Evolutionary conservation across 257 asterid genomes (phyloP), one percentile per base, ranked within the genome.

Genomic region (Fraxinus anomala): DNA sequence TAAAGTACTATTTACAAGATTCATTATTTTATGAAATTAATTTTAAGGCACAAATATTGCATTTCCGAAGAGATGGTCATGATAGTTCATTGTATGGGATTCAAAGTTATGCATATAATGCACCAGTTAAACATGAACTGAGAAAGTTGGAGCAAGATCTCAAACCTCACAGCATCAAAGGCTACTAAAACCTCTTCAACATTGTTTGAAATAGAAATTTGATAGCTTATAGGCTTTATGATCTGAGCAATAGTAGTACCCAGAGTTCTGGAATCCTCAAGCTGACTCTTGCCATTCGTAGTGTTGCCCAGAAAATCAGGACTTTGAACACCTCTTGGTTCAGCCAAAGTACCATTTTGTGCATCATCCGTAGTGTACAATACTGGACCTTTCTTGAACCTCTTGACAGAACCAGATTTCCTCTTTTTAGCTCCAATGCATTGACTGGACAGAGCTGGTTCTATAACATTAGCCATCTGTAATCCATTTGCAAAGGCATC

Each of bases 391-490:
- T 84, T 87, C 82, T 76, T 92, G 84, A 94, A 94, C 80, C 99
- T 88, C 87, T 88, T 93, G 36, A 94, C 99, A 70, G 86, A 86
- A 81, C 99, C 97, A 76, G 97, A 94, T 87, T 94, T 94, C 85
- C 99, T 89, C 90, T 78, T 89, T 80, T 67, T 94, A 72, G 99
- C 94, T 76, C 99, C 97, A 36, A 82, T 90, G 76, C 81, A 82
- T 42, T 96, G 97, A 85, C 89, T 89, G 49, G 75, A 66, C 79
- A 86, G 89, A 69, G 54, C 71, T 4, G 80, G 68, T 34, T 82
- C 93, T 33, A 59, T 74, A 76, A 80, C 86, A 82, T 83, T 88
- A 19, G 74, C 54, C 83, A 77, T 89, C 40, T 70, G 75, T 79
- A 80, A 75, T 80, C 91, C 89, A 78, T 80, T 83, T 34, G 84